A percentile compares a stretch with the other conserved stretches of the same genome.
Evolutionary conservation across 139 green algal species (phyloP).

Genomic region (Gonium pectorale): DNA sequence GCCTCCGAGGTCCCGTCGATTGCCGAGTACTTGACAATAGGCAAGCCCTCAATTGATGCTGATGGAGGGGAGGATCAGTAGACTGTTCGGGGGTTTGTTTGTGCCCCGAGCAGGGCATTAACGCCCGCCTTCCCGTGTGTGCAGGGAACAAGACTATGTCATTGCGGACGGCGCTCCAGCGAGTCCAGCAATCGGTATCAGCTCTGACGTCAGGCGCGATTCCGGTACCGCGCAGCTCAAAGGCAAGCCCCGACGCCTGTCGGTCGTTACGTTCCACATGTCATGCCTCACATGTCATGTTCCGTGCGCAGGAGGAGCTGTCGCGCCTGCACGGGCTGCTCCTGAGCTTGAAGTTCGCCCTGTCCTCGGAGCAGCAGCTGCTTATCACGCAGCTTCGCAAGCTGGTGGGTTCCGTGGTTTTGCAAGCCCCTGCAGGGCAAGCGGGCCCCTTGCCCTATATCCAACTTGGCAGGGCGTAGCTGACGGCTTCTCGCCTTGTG

Average conservation of each 20-base stretch:
- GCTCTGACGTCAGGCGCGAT: constrained; percentile 16
- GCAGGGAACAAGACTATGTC: constrained; percentile 43
- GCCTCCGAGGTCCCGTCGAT: neutral
- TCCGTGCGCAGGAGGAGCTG: constrained; percentile 43
- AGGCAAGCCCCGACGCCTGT: too few species aligned
- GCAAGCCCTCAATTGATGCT: too few species aligned
- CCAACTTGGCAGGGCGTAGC: too few species aligned
- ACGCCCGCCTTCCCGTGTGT: too few species aligned
- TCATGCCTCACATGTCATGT: too few species aligned
- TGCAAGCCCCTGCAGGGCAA: neutral
- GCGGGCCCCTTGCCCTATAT: too few species aligned
- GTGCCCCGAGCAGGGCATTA: too few species aligned
- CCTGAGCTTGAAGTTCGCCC: constrained; percentile 15
- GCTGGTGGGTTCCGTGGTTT: constrained; percentile 19
- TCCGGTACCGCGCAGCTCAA: constrained; percentile 32
- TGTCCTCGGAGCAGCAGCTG: constrained; percentile 32
- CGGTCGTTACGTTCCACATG: too few species aligned
- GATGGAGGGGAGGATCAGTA: too few species aligned
- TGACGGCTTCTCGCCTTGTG: too few species aligned
- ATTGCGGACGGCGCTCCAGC: constrained; percentile 18
- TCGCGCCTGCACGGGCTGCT: constrained; percentile 25
- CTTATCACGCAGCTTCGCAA: constrained; percentile 29
- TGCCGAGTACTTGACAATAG: constrained; percentile 24
- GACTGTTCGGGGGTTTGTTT: too few species aligned
- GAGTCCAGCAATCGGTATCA: constrained; percentile 3